Conservation (phyloP, 1,139 yeast species). For the Meyerozyma sp. region DNA sequence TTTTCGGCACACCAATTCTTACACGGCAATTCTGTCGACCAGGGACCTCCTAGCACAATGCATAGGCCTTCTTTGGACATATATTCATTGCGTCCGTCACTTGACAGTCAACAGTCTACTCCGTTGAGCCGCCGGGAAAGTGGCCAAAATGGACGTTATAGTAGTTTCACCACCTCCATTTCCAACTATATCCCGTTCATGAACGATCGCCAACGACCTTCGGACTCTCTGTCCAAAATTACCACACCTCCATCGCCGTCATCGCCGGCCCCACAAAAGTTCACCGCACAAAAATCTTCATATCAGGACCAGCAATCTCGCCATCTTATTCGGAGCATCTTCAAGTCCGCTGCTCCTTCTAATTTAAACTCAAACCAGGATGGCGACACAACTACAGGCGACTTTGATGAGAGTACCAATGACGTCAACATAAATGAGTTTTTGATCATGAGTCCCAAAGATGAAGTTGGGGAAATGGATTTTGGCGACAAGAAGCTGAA, state of each 20-base stretch:
- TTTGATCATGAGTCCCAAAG: constrained; percentile 16
- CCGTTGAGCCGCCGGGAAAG: constrained; percentile 9
- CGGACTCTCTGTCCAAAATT: constrained; percentile 14
- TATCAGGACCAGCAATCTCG: constrained; percentile 20
- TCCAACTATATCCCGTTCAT: constrained; percentile 41
- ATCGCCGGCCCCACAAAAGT: constrained; percentile 2
- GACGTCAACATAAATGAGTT: constrained; percentile 10
- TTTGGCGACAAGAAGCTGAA: constrained; percentile 22
- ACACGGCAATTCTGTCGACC: constrained; percentile 35
- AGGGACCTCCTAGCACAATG: constrained; percentile 23
- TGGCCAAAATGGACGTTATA: constrained; percentile 21
- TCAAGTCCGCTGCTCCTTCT: constrained; percentile 19
- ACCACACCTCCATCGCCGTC: constrained; percentile 11
- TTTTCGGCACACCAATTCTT: constrained; percentile 43
- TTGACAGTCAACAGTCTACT: constrained; percentile 21
- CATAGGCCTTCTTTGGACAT: constrained; percentile 33
- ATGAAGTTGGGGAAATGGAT: constrained; percentile 18
- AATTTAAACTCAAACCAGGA: constrained; percentile 5
- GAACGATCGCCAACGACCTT: constrained; percentile 31
- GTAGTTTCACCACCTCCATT: constrained; percentile 35
- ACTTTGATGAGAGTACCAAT: constrained; percentile 2
- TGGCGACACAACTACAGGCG: constrained; percentile 7
- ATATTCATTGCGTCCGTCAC: constrained; percentile 22
- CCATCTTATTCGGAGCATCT: constrained; percentile 39
- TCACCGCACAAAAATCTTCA: constrained; percentile 11